A percentile compares a stretch with the other conserved stretches of the same genome.
Conservation (phyloP, 495 filamentous ascomycete genomes). For the Annulohypoxylon maeteangense region DNA sequence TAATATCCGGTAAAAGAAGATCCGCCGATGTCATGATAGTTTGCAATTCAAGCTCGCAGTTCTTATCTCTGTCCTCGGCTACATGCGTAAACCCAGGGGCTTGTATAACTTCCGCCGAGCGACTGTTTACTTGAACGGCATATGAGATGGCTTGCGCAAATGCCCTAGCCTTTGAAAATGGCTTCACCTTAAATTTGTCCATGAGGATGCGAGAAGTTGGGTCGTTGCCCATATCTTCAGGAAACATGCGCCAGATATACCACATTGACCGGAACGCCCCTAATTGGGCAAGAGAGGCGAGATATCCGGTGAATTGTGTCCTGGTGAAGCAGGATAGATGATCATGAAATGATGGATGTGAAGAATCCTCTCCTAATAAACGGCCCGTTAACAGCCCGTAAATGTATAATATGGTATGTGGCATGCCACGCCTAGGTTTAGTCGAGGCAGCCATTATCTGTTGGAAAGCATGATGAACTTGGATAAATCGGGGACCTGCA, state of each 20-base stretch:
- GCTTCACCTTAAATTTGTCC: background rate
- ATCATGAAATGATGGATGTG: constrained; percentile 10
- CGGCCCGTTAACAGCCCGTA: constrained; percentile 27
- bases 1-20: background rate
- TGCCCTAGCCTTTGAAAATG: background rate
- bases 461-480: background rate
- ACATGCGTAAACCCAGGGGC: constrained; percentile 8
- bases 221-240: background rate
- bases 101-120: background rate
- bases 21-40: constrained; percentile 26
- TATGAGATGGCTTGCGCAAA: constrained; percentile 24
- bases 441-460: background rate
- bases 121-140: constrained; percentile 8
- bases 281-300: constrained; percentile 39
- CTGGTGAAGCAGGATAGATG: background rate
- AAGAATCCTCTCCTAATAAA: background rate
- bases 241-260: constrained; percentile 28
- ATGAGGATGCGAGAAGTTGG: background rate
- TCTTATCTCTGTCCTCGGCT: background rate
- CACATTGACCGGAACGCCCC: constrained; percentile 45
- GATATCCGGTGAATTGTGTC: constrained; percentile 11
- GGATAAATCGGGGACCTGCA: background rate
- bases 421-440: background rate
- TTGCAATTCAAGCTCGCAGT: constrained; percentile 39
- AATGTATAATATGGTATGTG: constrained; percentile 17